A percentile compares a stretch with the other conserved stretches of the same genome.
Conservation (phyloP, 192 early-diverging fungal species). For the Endogone sp. region DNA sequence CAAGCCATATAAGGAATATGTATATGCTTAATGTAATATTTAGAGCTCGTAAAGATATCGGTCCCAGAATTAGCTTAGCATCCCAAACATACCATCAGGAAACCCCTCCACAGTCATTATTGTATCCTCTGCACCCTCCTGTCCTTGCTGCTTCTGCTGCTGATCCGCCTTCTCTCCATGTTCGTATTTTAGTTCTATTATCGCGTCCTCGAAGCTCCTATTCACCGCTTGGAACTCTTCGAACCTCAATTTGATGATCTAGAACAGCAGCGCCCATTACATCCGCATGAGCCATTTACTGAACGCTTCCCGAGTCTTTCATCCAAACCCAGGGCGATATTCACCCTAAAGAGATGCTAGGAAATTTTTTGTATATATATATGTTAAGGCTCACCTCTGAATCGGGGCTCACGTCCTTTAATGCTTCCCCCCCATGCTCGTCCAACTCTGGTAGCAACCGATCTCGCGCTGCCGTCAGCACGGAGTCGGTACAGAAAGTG, state of each 20-base stretch:
- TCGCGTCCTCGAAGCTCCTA: slow-evolving; percentile 20
- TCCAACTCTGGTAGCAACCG: slow-evolving; percentile 4
- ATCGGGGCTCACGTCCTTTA: slow-evolving; percentile 14
- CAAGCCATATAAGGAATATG: background rate
- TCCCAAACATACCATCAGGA: background rate
- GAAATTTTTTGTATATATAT: too few species aligned
- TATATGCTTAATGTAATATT: background rate
- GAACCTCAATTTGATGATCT: slow-evolving; percentile 21
- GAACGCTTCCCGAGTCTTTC: too few species aligned
- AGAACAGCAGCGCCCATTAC: background rate
- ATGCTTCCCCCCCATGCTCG: slow-evolving; percentile 10
- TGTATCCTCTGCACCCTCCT: background rate
- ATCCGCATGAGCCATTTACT: background rate
- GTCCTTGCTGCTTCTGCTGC: slow-evolving; percentile 2
- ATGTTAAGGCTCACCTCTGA: slow-evolving; percentile 21
- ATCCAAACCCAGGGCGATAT: too few species aligned
- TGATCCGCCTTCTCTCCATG: slow-evolving; percentile 4
- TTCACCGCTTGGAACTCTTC: slow-evolving; percentile 17
- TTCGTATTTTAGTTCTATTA: slow-evolving; percentile 15
- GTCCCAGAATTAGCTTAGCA: background rate
- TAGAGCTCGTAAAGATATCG: background rate
- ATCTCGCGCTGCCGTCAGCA: slow-evolving; percentile 2
- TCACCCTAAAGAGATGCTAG: too few species aligned
- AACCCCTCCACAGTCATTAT: background rate
- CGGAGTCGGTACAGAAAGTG: background rate